Percentiles rank a stretch among this genome's conserved stretches.
Evolutionary conservation across 176 grass and related monocot genomes (phyloP).

Genomic region (Paspalum vaginatum): DNA sequence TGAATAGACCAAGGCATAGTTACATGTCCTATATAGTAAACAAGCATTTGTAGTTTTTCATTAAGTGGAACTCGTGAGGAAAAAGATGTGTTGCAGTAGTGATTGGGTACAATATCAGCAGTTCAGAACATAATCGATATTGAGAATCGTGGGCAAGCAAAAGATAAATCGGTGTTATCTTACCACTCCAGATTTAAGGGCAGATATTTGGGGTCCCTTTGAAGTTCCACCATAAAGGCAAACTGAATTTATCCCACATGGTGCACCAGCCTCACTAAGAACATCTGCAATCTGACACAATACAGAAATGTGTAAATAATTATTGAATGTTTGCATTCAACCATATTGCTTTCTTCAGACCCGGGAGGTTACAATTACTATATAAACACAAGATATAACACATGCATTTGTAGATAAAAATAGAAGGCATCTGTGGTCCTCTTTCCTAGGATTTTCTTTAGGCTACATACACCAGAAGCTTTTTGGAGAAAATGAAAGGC

Average conservation of each 20-base stretch:
- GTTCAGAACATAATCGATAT: slow-evolving; percentile 18
- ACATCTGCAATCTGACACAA: slow-evolving; percentile 84
- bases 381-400: slow-evolving; percentile 18
- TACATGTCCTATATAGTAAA: not conserved
- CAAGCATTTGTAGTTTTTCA: slow-evolving; percentile 6
- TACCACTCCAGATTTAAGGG: slow-evolving; percentile 97
- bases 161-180: slow-evolving; percentile 39
- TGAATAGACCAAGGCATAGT: slow-evolving; percentile 1
- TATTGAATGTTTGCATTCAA: slow-evolving; percentile 19
- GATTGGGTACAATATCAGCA: not conserved
- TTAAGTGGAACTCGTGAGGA: not conserved
- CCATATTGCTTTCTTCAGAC: not conserved
- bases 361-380: slow-evolving; percentile 1
- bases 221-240: slow-evolving; percentile 96
- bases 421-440: not conserved
- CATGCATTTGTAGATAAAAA: not conserved
- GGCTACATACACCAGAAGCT: not conserved
- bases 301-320: slow-evolving; percentile 25
- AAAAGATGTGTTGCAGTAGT: not conserved
- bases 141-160: not conserved
- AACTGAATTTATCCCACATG: slow-evolving; percentile 78
- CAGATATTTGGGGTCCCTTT: slow-evolving; percentile 92
- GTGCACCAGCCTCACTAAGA: slow-evolving; percentile 75
- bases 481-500: slow-evolving; percentile 19
- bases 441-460: not conserved